Conservation (phyloP, 805 yeast species). For the Saturnispora bothae region DNA sequence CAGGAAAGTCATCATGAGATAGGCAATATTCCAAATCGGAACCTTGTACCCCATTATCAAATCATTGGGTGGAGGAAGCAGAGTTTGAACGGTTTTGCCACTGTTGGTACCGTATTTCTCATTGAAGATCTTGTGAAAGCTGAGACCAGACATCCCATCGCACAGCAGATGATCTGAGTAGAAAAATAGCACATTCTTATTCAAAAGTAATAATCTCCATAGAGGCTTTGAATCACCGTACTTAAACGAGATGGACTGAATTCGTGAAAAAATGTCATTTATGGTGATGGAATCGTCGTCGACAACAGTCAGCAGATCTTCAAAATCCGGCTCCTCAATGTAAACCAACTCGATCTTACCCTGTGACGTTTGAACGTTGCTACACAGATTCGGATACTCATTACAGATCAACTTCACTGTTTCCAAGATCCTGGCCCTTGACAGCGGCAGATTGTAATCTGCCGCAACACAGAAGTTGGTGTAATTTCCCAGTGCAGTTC, state of each 20-base stretch:
- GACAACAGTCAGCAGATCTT: conserved; percentile 15
- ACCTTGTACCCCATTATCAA: background rate
- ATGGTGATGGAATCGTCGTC: conserved; percentile 7
- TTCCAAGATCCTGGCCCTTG: conserved; percentile 1
- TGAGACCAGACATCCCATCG: conserved; percentile 27
- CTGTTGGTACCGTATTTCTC: background rate
- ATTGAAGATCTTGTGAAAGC: conserved; percentile 19
- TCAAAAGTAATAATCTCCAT: conserved; percentile 14
- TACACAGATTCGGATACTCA: conserved; percentile 2
- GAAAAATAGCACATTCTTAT: conserved; percentile 13
- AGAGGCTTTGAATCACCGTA: conserved; percentile 10
- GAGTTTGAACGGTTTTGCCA: background rate
- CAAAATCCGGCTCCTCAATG: conserved; percentile 5
- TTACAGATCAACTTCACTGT: conserved; percentile 9
- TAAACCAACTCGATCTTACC: background rate
- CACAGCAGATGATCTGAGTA: conserved; percentile 26
- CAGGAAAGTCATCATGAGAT: background rate
- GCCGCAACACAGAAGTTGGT: conserved; percentile 8
- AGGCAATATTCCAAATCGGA: background rate
- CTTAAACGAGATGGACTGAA: background rate
- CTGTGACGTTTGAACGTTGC: background rate
- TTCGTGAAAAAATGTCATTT: conserved; percentile 5
- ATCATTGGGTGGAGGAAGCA: conserved; percentile 3
- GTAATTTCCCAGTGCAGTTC: conserved; percentile 8
- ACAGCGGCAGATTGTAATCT: conserved; percentile 3